Evolutionary conservation across 495 filamentous ascomycete genomes (phyloP).

Genomic region (Neurospora sp.): DNA sequence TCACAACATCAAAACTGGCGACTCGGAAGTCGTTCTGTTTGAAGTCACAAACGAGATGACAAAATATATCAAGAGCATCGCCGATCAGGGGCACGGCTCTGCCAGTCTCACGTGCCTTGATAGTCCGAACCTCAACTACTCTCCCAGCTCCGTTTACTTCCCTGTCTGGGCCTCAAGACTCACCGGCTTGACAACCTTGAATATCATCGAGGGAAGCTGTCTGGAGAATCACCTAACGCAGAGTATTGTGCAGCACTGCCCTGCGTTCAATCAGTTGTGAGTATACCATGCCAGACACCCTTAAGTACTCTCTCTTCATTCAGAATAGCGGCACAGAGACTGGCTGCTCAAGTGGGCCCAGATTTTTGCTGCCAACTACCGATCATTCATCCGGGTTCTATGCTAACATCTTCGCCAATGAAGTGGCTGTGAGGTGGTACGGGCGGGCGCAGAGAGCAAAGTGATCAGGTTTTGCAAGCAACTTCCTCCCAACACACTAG

Average conservation of each 20-base stretch:
- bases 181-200: not conserved
- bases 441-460: not conserved
- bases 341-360: not conserved
- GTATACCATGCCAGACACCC: not conserved
- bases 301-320: not conserved
- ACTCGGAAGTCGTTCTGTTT: not conserved
- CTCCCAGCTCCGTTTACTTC: not conserved
- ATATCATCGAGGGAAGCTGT: not conserved
- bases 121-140: not conserved
- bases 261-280: not conserved
- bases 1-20: not conserved
- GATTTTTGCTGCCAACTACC: not conserved
- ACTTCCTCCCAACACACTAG: not conserved
- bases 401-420: not conserved
- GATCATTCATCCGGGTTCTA: not conserved
- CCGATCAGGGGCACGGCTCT: not conserved
- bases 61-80: not conserved
- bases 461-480: not conserved
- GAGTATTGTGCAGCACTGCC: not conserved
- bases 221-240: too few relatives aligned
- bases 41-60: not conserved
- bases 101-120: not conserved
- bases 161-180: not conserved
- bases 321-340: not conserved
- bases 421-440: not conserved